Evolutionary conservation across 768 basidiomycete species (phyloP).

Genomic region (Amanita pallidorosea): DNA sequence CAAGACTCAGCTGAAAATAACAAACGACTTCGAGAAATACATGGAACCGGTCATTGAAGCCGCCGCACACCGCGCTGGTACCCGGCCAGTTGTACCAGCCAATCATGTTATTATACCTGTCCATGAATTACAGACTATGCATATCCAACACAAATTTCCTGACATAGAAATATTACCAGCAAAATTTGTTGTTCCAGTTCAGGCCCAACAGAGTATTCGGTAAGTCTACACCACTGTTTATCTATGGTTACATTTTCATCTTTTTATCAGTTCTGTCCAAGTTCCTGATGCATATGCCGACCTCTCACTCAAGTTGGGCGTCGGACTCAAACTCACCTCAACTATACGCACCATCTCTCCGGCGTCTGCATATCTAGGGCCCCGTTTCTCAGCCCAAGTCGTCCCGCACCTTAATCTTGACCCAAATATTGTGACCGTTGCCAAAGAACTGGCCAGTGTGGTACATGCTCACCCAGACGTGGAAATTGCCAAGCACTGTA

Average conservation of each 20-base stretch:
- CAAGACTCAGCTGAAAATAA: constrained; percentile 29
- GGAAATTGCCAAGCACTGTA: constrained; percentile 44
- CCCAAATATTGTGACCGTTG: constrained; percentile 37
- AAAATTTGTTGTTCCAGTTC: constrained; percentile 29
- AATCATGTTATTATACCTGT: constrained; percentile 35
- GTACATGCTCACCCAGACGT: constrained; percentile 35
- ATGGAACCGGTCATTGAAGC: constrained; percentile 28
- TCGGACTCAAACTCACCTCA: constrained; percentile 47
- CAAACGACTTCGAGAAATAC: constrained; percentile 38
- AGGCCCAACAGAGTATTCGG: constrained; percentile 48
- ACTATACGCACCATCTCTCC: constrained; percentile 52
- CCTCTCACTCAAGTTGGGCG: constrained; percentile 42
- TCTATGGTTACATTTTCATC: not conserved
- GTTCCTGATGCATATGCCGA: constrained; percentile 33
- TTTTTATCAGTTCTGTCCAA: constrained; percentile 34
- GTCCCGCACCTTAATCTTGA: constrained; percentile 40
- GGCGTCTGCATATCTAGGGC: constrained; percentile 43
- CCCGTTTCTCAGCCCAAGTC: constrained; percentile 42
- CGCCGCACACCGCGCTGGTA: constrained; percentile 26
- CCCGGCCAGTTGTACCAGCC: constrained; percentile 20
- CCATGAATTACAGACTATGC: constrained; percentile 42
- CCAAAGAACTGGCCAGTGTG: constrained; percentile 43
- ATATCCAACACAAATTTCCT: constrained; percentile 39
- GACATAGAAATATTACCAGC: constrained; percentile 32
- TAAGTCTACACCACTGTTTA: constrained; percentile 11